Conservation (phyloP, 1,139 yeast species). For the Sugiyamaella novakii region DNA sequence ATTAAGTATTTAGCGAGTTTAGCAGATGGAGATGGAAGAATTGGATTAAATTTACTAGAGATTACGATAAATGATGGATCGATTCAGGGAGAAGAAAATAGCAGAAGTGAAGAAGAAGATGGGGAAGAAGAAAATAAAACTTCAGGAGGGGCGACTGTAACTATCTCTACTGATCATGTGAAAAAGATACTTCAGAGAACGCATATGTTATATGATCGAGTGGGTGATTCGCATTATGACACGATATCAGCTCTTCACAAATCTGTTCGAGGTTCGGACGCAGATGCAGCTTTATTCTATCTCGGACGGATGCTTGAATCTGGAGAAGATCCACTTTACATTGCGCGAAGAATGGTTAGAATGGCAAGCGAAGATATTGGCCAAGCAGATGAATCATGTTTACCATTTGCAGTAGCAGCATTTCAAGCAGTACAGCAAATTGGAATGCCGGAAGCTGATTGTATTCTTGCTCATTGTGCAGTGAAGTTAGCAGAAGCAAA, state of each 20-base stretch:
- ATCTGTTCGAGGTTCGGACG: constrained; percentile 81
- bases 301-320: constrained; percentile 84
- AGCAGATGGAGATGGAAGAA: constrained; percentile 89
- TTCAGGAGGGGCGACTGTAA: background rate
- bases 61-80: constrained; percentile 40
- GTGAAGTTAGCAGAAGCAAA: constrained; percentile 82
- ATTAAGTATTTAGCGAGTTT: constrained; percentile 70
- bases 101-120: constrained; percentile 3
- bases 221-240: constrained; percentile 92
- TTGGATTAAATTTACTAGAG: constrained; percentile 77
- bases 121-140: background rate
- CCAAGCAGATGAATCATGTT: constrained; percentile 72
- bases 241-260: constrained; percentile 94
- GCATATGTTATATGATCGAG: constrained; percentile 76
- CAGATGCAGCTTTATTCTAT: constrained; percentile 87
- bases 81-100: constrained; percentile 15
- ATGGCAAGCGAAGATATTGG: constrained; percentile 94
- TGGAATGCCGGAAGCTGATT: constrained; percentile 97
- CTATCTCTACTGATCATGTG: constrained; percentile 36
- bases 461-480: constrained; percentile 88
- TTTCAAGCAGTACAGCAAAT: constrained; percentile 86
- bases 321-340: constrained; percentile 91
- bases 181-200: constrained; percentile 50
- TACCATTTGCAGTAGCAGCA: constrained; percentile 85
- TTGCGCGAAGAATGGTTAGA: constrained; percentile 89